A percentile compares a stretch with the other conserved stretches of the same genome.
phyloP scores from a whole-genome alignment of 495 filamentous ascomycete genomes.

The Thermothielavioides terrestris region DNA sequence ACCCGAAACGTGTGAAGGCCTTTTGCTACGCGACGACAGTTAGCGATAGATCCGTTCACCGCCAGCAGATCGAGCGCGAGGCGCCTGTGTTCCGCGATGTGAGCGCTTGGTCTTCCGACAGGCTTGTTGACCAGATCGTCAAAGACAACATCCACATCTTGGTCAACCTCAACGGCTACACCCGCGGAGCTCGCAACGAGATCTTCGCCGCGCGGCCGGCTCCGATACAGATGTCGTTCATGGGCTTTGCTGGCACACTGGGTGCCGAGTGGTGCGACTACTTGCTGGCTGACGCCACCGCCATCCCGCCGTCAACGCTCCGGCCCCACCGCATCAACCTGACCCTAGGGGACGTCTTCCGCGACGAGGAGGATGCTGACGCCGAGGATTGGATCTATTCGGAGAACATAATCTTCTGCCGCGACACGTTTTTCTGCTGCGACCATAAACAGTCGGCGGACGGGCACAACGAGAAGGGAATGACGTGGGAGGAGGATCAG shows the following conservation, averaged over 20 bases:
- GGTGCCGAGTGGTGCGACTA: conserved; percentile 99
- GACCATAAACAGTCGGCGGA: conserved; percentile 93
- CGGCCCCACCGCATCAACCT: conserved; percentile 68
- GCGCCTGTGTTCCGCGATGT: conserved; percentile 88
- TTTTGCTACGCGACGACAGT: conserved; percentile 96
- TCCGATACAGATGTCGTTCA: conserved; percentile 99
- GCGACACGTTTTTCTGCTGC: conserved; percentile 98
- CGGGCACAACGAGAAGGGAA: conserved; percentile 52
- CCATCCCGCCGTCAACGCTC: conserved; percentile 74
- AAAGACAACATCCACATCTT: conserved; percentile 93
- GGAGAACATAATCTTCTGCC: conserved; percentile 90
- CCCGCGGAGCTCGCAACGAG: conserved; percentile 92
- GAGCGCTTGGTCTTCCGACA: conserved; percentile 76
- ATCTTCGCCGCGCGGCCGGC: conserved; percentile 92
- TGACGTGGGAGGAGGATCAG: conserved; percentile 84
- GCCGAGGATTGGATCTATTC: conserved; percentile 82
- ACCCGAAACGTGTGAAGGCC: conserved; percentile 63
- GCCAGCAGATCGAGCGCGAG: conserved; percentile 89
- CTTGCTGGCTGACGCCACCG: conserved; percentile 79
- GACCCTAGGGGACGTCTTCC: conserved; percentile 58
- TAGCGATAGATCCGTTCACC: conserved; percentile 85
- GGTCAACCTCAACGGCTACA: conserved; percentile 96
- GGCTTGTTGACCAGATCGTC: conserved; percentile 80
- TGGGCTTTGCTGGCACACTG: conserved; percentile 95
- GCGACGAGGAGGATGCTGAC: conserved; percentile 59